A percentile compares a stretch with the other conserved stretches of the same genome.
Conservation (phyloP, 257 asterid genomes). For the Ocimum tenuiflorum region DNA sequence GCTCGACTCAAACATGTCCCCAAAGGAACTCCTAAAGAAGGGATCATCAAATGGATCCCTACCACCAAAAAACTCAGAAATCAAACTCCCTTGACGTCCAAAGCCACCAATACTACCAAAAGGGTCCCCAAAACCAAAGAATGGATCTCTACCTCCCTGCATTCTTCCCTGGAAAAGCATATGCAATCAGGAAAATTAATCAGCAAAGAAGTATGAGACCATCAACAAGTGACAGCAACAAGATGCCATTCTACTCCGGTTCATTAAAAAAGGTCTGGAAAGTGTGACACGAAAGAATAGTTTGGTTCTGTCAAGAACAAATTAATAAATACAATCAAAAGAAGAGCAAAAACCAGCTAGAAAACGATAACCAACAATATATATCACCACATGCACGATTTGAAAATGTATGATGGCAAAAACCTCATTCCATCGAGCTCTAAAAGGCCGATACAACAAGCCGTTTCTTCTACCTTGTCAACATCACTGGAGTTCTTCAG, state of each 20-base stretch:
- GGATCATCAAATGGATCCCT: constrained; percentile 88
- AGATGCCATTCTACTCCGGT: not conserved
- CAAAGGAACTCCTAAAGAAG: constrained; percentile 64
- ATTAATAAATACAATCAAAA: not conserved
- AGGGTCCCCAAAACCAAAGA: constrained; percentile 57
- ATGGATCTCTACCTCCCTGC: constrained; percentile 84
- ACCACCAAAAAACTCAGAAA: constrained; percentile 60
- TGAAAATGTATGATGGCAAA: not conserved
- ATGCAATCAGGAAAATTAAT: not conserved
- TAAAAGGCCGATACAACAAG: not conserved
- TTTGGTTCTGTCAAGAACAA: not conserved
- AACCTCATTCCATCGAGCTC: not conserved
- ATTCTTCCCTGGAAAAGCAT: constrained; percentile 34
- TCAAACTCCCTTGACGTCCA: constrained; percentile 45
- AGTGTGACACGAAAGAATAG: not conserved
- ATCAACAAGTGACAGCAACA: not conserved
- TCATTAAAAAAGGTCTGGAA: not conserved
- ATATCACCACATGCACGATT: not conserved
- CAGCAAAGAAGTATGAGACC: not conserved
- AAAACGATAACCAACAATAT: not conserved
- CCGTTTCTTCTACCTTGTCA: not conserved
- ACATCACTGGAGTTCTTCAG: not conserved
- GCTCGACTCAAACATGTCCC: constrained; percentile 42
- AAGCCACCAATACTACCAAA: constrained; percentile 51
- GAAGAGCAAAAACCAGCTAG: not conserved